Percentiles rank a stretch among this genome's conserved stretches.
phyloP scores from a whole-genome alignment of 352 stramenopile genomes.

The Thalassiosira hispida region DNA sequence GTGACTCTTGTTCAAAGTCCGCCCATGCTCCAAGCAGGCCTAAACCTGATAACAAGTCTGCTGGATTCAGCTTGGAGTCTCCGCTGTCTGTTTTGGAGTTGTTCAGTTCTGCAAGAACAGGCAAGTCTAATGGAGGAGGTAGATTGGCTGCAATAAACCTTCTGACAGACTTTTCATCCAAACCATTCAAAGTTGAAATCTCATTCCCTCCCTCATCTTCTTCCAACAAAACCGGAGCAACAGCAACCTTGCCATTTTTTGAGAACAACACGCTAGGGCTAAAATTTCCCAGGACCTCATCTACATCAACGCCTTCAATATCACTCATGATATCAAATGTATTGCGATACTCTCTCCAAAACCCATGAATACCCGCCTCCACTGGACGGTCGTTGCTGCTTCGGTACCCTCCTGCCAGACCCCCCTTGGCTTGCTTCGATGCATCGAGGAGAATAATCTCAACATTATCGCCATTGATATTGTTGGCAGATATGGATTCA shows the following conservation, averaged over 20 bases:
- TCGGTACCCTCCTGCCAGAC: conserved; percentile 69
- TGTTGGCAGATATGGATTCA: conserved; percentile 58
- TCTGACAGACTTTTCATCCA: conserved; percentile 29
- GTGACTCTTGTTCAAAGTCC: conserved; percentile 81
- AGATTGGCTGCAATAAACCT: conserved; percentile 49
- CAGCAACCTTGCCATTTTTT: conserved; percentile 71
- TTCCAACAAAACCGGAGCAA: conserved; percentile 72
- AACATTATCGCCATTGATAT: conserved; percentile 20
- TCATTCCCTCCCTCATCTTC: conserved; percentile 27
- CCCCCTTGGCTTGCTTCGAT: conserved; percentile 59
- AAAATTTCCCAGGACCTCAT: conserved; percentile 71
- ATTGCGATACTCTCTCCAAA: conserved; percentile 83
- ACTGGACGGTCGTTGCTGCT: conserved; percentile 60
- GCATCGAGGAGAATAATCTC: conserved; percentile 77
- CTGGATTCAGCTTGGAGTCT: conserved; percentile 24
- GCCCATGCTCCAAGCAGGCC: conserved; percentile 70
- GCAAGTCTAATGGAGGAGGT: conserved; percentile 74
- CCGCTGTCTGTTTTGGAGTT: conserved; percentile 17
- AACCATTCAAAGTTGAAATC: conserved; percentile 11
- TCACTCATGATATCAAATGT: conserved; percentile 72
- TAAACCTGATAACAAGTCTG: conserved; percentile 70
- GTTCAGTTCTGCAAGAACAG: conserved; percentile 73
- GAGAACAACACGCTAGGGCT: conserved; percentile 70
- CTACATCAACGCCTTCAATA: conserved; percentile 67
- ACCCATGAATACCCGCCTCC: conserved; percentile 82